These are phyloP conservation scores for Cardamine occulta DNA, from an alignment of 345 rosid species.

Conservation along the genomic window DNA sequence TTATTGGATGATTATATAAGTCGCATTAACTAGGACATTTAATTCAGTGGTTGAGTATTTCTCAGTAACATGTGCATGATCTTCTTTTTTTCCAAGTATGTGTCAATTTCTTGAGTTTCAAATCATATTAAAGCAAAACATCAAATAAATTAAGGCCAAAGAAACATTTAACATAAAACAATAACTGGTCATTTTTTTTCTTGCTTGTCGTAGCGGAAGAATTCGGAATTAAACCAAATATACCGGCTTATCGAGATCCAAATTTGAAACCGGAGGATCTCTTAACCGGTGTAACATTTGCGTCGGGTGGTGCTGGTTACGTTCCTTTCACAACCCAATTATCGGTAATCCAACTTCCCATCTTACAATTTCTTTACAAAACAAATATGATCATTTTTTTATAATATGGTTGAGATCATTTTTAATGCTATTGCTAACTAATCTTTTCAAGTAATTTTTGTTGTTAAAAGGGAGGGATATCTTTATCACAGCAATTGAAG, in stretches of 20 bases:
- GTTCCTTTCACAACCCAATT: slow-evolving; percentile 54
- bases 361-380: background rate
- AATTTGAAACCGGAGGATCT: slow-evolving; percentile 56
- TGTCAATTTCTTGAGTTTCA: slow-evolving; percentile 4
- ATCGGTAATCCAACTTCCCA: slow-evolving; percentile 37
- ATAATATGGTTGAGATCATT: no score
- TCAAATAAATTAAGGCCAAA: background rate
- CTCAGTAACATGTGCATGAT: background rate
- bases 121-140: background rate
- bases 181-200: background rate
- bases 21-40: slow-evolving; percentile 8
- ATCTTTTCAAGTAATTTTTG: background rate
- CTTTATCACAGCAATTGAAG: slow-evolving; percentile 52
- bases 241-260: slow-evolving; percentile 65
- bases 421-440: background rate
- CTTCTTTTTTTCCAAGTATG: background rate
- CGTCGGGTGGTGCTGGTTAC: slow-evolving; percentile 64
- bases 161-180: background rate
- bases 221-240: slow-evolving; percentile 51
- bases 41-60: slow-evolving; percentile 20
- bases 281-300: slow-evolving; percentile 68
- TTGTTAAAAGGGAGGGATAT: slow-evolving; percentile 46
- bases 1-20: background rate
- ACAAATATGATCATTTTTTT: background rate
- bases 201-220: slow-evolving; percentile 44